Percentiles rank a stretch among this genome's conserved stretches.
phyloP scores from a whole-genome alignment of 116 monocot genomes.

The Thalassia testudinum region DNA sequence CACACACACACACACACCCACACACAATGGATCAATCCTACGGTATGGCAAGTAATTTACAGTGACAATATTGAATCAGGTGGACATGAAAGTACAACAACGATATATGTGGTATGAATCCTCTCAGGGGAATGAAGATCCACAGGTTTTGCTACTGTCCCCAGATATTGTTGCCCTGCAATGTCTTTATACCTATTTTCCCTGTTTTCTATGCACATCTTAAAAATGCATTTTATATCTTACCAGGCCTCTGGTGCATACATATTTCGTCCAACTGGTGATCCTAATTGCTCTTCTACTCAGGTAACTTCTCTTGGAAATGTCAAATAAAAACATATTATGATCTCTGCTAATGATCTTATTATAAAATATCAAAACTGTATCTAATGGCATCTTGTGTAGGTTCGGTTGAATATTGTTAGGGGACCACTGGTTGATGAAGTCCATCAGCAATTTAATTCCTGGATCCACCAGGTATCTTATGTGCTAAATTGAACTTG shows the following conservation, averaged over 20 bases:
- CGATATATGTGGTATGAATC: constrained; percentile 68
- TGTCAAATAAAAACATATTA: too few relatives aligned
- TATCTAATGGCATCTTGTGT: not conserved
- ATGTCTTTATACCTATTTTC: not conserved
- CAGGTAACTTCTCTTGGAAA: constrained; percentile 14
- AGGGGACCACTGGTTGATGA: constrained; percentile 63
- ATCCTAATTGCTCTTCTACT: constrained; percentile 31
- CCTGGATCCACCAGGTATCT: constrained; percentile 76
- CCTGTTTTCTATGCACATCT: not conserved
- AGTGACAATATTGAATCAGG: constrained; percentile 15
- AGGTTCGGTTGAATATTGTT: constrained; percentile 47
- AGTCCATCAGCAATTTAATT: constrained; percentile 62
- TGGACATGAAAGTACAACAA: constrained; percentile 54
- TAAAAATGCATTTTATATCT: constrained; percentile 6
- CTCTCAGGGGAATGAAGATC: constrained; percentile 36
- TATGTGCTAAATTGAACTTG: not conserved
- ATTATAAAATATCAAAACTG: too few relatives aligned
- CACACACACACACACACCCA: too few relatives aligned
- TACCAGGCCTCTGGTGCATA: constrained; percentile 68
- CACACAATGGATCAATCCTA: too few relatives aligned
- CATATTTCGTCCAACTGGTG: constrained; percentile 67
- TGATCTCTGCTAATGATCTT: too few relatives aligned
- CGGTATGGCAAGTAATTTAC: too few relatives aligned
- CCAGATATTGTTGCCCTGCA: not conserved
- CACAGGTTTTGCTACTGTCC: constrained; percentile 24